These are phyloP conservation scores for Podaxis sp. DNA, from an alignment of 768 basidiomycete genomes.

Conservation along the genomic window DNA sequence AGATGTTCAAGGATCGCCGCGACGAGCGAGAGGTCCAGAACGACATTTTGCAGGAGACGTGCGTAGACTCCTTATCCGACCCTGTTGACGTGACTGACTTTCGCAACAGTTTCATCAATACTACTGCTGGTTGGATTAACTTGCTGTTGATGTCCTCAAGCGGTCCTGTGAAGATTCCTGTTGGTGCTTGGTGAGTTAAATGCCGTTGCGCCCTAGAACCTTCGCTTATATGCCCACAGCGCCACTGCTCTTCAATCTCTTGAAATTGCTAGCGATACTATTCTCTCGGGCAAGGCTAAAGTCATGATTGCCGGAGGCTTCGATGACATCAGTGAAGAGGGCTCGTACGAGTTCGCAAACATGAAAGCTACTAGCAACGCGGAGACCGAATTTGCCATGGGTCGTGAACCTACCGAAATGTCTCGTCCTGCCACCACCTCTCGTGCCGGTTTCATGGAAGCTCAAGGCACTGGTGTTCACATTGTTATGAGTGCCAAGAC, in stretches of 20 bases:
- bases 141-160: conserved; percentile 91
- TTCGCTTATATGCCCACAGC: conserved; percentile 30
- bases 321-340: conserved; percentile 97
- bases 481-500: conserved; percentile 97
- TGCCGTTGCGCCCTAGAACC: conserved; percentile 6
- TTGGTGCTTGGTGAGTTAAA: conserved; percentile 84
- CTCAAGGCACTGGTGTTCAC: conserved; percentile 92
- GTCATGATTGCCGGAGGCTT: conserved; percentile 99
- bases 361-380: conserved; percentile 99
- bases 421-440: conserved; percentile 96
- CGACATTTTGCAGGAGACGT: conserved; percentile 98
- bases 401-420: conserved; percentile 98
- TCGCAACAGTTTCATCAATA: conserved; percentile 87
- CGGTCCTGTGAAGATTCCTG: conserved; percentile 98
- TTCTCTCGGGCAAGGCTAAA: conserved; percentile 94
- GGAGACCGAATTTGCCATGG: conserved; percentile 97
- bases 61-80: conserved; percentile 26
- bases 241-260: conserved; percentile 97
- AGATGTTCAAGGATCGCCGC: conserved; percentile 99
- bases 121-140: conserved; percentile 98
- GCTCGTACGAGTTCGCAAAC: conserved; percentile 98
- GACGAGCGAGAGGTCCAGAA: conserved; percentile 99
- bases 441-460: conserved; percentile 97
- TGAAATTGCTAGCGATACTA: conserved; percentile 96
- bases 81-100: conserved; percentile 5